Evolutionary conservation across 495 filamentous ascomycete genomes (phyloP), one percentile per base, ranked within the genome.

Genomic region (Lasiosphaeria hispida): DNA sequence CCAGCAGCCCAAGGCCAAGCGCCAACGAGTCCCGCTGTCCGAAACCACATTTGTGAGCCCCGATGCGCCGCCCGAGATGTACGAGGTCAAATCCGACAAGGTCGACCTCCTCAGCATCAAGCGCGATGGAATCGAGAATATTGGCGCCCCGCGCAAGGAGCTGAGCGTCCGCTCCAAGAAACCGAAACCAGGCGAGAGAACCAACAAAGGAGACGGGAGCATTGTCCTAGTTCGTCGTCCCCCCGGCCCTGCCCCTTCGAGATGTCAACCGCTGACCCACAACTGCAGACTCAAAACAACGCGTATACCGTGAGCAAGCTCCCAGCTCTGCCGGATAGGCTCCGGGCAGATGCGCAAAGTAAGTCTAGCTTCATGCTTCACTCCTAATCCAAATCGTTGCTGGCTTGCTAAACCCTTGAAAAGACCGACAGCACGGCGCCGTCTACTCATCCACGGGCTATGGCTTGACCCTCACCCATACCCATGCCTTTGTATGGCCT

Each of bases 261-360:
- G 30, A 53, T 53, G 19, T 10, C 35, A 39, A 36, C 30, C 54
- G 47, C 65, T 73, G 43, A 69, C 66, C 60, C 41, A 30, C 42
- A 59, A 54, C 53, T 18, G 10, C 53, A 96, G 91, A 92, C 91
- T 14, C 87, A 86, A 68, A 97, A 90, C 63, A 86, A 88, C 66
- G 89, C 87, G 54, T 97, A 94, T 65, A 85, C 82, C 35, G 91
- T 97, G 36, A 88, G 88, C 54, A 89, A 90, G 65, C 83, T 97
- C 23, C 89, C 91, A 52, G 84, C 85, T 38, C 76, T 95, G 17
- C 92, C 92, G 41, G 84, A 92, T 56, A 80, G 84, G 53, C 77
- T 96, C 47, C 85, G 84, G 19, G 73, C 77, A 36, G 78, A 83
- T 55, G 72, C 76, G 38, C 77, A 81, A 68, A 82, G 87, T 89